Base-by-base conservation (phyloP, 139 green algal genomes). In the Chlorokybus atmophyticus region DNA sequence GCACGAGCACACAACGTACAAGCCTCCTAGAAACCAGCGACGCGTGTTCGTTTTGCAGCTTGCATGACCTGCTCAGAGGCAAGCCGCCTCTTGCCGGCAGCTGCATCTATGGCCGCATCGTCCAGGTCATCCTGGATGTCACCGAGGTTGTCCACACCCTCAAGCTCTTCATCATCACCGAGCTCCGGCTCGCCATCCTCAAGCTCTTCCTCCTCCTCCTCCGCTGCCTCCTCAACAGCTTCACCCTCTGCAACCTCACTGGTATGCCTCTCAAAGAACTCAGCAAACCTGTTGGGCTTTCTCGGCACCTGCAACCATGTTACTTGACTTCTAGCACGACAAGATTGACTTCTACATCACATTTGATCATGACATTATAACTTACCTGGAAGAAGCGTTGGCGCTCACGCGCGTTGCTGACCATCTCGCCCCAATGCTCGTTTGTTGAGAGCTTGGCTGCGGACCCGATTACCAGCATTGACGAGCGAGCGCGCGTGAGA, bases 401-500 rank as follows among this genome's bases (percentile, higher is more conserved):
- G 19, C 59, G 50, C 17, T 58, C 47, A 19, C 51, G 56, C 8
- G 59, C 76, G 50, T 50, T 58, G 4, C 38, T 57, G 40, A 79
- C 40, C 27, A 79, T 63, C 0, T 30, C 66, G 39, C 62, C 52
- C 82, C 82, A 89, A 17, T 71, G 50, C 7, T 60, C 48, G 53
- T 89, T 75, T 2, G 23, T 17, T 17, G 57, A 40, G 30, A 94
- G 70, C 14, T 72, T 72, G 1, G 50, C 38, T 1, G 71, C 73
- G 64, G 84, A 79, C 21, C 81, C 84, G 4, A 94, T 62, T 28
- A 68, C 78, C 23, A 93, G 64, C 35, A 93, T 77, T 19, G 69
- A 80, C 53, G 74, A 80, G 5, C 81, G 76, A 3, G 84, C 85
- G 3, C 85, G 73, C 3, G 87, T 94, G 42, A 95, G 68, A 8